A percentile compares a stretch with the other conserved stretches of the same genome.
Conservation (phyloP, 306 rosid genomes). For the Glycine soja region DNA sequence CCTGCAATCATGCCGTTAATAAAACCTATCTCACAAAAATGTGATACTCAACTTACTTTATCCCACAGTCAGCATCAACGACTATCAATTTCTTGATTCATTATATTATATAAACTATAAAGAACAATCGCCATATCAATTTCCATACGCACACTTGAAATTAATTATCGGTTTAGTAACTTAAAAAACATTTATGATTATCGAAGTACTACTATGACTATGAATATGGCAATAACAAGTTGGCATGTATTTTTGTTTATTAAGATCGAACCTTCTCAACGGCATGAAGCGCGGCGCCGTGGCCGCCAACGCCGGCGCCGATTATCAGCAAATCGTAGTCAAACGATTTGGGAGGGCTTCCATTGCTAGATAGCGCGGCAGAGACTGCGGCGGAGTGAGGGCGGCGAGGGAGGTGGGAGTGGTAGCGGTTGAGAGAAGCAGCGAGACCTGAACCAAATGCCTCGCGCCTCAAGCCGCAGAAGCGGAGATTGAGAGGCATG, state of each 20-base stretch:
- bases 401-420: constrained; percentile 40
- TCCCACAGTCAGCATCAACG: constrained; percentile 1
- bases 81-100: background rate
- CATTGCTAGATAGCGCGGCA: constrained; percentile 71
- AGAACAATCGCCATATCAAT: background rate
- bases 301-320: constrained; percentile 99
- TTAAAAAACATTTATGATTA: background rate
- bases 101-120: background rate
- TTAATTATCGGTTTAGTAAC: background rate
- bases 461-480: constrained; percentile 85
- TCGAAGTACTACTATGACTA: background rate
- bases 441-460: constrained; percentile 56
- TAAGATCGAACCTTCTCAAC: constrained; percentile 78
- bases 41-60: background rate
- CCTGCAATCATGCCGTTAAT: constrained; percentile 59
- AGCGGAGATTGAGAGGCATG: constrained; percentile 69
- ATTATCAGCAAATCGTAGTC: constrained; percentile 92
- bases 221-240: background rate
- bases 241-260: background rate
- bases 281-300: constrained; percentile 97
- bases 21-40: background rate
- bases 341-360: constrained; percentile 72
- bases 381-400: constrained; percentile 45
- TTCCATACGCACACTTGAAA: constrained; percentile 14
- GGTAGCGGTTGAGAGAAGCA: constrained; percentile 52